phyloP scores from a whole-genome alignment of 2,329 filamentous ascomycete species.

The Hypomyces perniciosus region DNA sequence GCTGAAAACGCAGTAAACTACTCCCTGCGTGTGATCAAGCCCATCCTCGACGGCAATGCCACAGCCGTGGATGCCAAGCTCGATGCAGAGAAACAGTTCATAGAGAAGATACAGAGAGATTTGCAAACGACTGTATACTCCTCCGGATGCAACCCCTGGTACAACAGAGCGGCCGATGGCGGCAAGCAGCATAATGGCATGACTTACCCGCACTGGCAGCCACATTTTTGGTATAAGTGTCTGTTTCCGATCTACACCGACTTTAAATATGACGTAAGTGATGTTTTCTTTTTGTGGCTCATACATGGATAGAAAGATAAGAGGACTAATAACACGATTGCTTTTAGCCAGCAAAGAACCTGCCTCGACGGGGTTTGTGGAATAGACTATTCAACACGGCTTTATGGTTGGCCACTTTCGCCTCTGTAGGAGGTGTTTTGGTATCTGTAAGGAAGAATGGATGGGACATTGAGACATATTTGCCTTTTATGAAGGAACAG shows the following conservation, averaged over 20 bases:
- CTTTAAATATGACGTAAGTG: conserved; percentile 28
- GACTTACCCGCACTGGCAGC: conserved; percentile 32
- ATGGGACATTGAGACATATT: not conserved
- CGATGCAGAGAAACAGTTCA: conserved; percentile 30
- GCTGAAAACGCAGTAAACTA: conserved; percentile 57
- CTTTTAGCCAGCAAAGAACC: not conserved
- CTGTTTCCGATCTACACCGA: conserved; percentile 30
- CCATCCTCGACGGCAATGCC: conserved; percentile 30
- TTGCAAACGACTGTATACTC: conserved; percentile 30
- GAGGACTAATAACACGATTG: not conserved
- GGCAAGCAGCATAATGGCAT: conserved; percentile 28
- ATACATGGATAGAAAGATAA: not conserved
- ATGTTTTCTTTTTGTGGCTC: not conserved
- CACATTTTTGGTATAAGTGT: conserved; percentile 30
- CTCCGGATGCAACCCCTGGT: conserved; percentile 34
- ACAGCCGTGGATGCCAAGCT: conserved; percentile 27
- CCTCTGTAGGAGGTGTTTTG: not conserved
- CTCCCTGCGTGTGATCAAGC: conserved; percentile 51
- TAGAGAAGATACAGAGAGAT: conserved; percentile 25
- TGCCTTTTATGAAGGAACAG: not conserved
- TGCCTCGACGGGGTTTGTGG: not conserved
- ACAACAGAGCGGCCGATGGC: conserved; percentile 20
- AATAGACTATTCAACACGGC: not conserved
- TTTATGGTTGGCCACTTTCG: conserved; percentile 4
- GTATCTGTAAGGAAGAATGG: not conserved